A percentile compares a stretch with the other conserved stretches of the same genome.
These are phyloP conservation scores for Fusarium bulbicola DNA, from an alignment of 2,329 filamentous ascomycete genomes.

Conservation along the genomic window DNA sequence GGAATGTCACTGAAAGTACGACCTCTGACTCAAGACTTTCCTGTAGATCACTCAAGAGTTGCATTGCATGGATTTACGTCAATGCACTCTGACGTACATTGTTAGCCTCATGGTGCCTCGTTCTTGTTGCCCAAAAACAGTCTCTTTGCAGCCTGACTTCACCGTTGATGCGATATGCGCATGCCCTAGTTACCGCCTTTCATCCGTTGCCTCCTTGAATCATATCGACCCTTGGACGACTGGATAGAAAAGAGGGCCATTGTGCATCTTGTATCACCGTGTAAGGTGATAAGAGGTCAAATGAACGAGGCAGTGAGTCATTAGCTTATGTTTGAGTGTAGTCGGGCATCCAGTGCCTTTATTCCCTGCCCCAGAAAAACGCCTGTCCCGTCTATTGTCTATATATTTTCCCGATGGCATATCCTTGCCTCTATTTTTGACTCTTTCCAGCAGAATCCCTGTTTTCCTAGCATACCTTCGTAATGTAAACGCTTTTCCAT, in stretches of 20 bases:
- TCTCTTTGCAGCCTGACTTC: slow-evolving; percentile 24
- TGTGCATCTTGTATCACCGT: neutral
- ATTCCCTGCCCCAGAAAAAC: slow-evolving; percentile 28
- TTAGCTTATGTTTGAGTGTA: slow-evolving; percentile 14
- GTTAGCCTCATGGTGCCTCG: neutral
- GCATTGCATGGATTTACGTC: neutral
- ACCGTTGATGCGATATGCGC: neutral
- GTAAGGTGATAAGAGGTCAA: slow-evolving; percentile 7
- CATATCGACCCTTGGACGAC: slow-evolving; percentile 1
- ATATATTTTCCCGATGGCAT: slow-evolving; percentile 21
- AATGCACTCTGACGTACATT: slow-evolving; percentile 16
- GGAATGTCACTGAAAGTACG: neutral
- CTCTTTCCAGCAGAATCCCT: slow-evolving; percentile 24
- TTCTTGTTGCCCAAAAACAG: slow-evolving; percentile 23
- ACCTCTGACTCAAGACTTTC: slow-evolving; percentile 1
- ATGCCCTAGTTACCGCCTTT: neutral
- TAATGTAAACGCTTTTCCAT: slow-evolving; percentile 10
- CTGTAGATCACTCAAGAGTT: neutral
- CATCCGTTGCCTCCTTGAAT: neutral
- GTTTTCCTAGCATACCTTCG: slow-evolving; percentile 29
- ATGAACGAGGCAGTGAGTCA: slow-evolving; percentile 19
- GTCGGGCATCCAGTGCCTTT: slow-evolving; percentile 16
- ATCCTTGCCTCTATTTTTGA: slow-evolving; percentile 21
- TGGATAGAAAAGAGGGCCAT: neutral
- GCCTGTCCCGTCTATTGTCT: slow-evolving; percentile 40